A percentile compares a stretch with the other conserved stretches of the same genome.
phyloP scores from a whole-genome alignment of 2,329 filamentous ascomycete genomes.

The Pestalotiopsis sp. region DNA sequence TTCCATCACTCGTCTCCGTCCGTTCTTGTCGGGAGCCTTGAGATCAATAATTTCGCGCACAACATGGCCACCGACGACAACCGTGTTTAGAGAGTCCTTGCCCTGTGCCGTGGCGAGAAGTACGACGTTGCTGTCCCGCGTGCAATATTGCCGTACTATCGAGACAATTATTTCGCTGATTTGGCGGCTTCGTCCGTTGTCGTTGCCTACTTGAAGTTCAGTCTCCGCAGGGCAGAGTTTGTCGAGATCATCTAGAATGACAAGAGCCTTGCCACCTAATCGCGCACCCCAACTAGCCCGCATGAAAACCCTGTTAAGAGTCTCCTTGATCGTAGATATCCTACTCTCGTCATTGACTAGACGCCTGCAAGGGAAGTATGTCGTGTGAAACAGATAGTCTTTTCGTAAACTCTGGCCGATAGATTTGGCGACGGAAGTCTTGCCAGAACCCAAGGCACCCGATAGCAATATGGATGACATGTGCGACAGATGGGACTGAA shows the following conservation, averaged over 20 bases:
- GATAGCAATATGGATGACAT: constrained; percentile 89
- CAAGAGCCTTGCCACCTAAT: constrained; percentile 78
- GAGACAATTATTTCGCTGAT: constrained; percentile 87
- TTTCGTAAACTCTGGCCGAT: constrained; percentile 74
- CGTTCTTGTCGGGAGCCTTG: constrained; percentile 92
- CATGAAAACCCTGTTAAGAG: constrained; percentile 81
- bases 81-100: constrained; percentile 89
- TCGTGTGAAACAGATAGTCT: constrained; percentile 77
- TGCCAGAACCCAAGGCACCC: constrained; percentile 87
- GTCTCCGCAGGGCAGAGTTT: constrained; percentile 92
- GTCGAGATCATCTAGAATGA: constrained; percentile 92
- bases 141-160: constrained; percentile 83
- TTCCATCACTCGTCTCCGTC: constrained; percentile 80
- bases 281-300: constrained; percentile 89
- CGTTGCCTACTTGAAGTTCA: constrained; percentile 89
- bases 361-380: constrained; percentile 85
- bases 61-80: constrained; percentile 88
- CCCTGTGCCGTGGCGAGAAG: constrained; percentile 88
- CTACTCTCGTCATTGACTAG: constrained; percentile 90
- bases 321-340: constrained; percentile 89
- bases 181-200: constrained; percentile 90
- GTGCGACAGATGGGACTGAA: constrained; percentile 77
- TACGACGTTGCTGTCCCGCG: constrained; percentile 77
- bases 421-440: constrained; percentile 78
- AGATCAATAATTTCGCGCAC: constrained; percentile 88